phyloP scores from a whole-genome alignment of 495 filamentous ascomycete genomes.

The Neurospora intermedia region DNA sequence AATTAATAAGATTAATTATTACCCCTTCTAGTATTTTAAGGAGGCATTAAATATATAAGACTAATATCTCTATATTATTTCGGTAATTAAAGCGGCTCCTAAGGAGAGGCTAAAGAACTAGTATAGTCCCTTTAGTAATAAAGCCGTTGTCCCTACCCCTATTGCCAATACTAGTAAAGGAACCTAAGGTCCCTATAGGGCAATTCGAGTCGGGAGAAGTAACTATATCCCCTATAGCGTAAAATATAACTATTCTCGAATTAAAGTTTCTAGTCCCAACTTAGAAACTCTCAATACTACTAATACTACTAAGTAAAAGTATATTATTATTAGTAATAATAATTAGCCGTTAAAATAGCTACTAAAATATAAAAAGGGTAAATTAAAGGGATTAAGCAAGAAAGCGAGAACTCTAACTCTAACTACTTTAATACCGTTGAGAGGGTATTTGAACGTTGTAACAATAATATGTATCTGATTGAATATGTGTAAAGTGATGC shows the following conservation, averaged over 20 bases:
- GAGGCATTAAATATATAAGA: not conserved
- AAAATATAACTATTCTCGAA: not conserved
- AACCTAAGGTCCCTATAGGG: too few species aligned
- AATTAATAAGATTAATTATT: not conserved
- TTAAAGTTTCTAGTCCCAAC: not conserved
- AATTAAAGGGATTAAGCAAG: not conserved
- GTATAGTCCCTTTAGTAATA: not conserved
- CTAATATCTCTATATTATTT: not conserved
- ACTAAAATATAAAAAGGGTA: not conserved
- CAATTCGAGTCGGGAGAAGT: not conserved
- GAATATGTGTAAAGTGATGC: too few species aligned
- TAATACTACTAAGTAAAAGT: not conserved
- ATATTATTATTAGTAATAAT: not conserved
- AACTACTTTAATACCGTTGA: too few species aligned
- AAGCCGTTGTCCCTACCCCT: not conserved
- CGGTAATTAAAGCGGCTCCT: not conserved
- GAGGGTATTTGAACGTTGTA: too few species aligned
- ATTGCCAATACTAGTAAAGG: too few species aligned
- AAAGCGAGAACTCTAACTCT: not conserved
- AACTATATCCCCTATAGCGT: not conserved
- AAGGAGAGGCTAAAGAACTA: not conserved
- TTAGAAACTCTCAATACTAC: not conserved
- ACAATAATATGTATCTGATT: too few species aligned
- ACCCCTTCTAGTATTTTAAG: not conserved
- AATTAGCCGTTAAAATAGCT: not conserved